These are phyloP conservation scores for Syzygium grande DNA, from an alignment of 345 rosid species.

Conservation along the genomic window DNA sequence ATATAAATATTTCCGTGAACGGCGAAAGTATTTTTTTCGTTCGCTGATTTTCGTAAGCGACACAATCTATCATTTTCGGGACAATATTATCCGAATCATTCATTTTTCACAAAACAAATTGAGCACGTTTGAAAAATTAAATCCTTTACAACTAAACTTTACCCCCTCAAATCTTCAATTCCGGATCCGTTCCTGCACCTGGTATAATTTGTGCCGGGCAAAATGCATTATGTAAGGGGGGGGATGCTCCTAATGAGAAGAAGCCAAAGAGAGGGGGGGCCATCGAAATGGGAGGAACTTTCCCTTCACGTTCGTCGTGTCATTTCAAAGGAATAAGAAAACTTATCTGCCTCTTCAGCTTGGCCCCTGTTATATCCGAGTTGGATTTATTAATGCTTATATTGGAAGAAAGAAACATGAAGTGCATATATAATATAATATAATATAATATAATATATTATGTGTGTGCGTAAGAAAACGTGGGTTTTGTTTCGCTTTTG, in stretches of 20 bases:
- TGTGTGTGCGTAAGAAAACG: background rate
- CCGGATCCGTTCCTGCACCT: background rate
- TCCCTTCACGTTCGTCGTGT: background rate
- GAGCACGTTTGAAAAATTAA: background rate
- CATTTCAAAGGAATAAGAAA: background rate
- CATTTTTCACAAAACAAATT: background rate
- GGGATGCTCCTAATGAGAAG: background rate
- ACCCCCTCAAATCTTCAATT: background rate
- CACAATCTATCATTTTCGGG: background rate
- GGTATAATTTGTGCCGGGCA: background rate
- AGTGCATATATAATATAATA: background rate
- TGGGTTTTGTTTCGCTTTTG: background rate
- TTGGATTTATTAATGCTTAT: background rate
- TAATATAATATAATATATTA: background rate
- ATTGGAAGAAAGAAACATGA: accelerated
- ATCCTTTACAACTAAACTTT: background rate
- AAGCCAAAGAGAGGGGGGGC: background rate
- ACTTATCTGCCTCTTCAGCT: background rate
- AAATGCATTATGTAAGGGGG: background rate
- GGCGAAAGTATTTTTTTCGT: accelerated
- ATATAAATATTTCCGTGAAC: accelerated
- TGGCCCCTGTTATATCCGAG: background rate
- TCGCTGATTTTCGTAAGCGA: background rate
- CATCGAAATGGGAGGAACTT: background rate
- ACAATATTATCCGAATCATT: background rate